Base-by-base conservation (phyloP, 106 monocot species). In the Phalaenopsis equestris region DNA sequence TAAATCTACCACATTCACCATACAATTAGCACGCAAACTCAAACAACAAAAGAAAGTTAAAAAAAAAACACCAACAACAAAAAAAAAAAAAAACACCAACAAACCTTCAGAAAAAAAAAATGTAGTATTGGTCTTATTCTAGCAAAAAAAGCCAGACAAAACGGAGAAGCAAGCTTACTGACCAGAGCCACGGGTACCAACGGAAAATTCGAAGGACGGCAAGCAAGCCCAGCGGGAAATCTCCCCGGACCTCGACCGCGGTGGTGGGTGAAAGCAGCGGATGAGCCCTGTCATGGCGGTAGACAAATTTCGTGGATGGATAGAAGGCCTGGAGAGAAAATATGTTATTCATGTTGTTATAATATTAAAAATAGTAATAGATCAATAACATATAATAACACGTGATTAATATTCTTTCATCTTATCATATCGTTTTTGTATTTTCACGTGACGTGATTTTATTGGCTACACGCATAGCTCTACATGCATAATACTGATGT, bases 241-340 rank as follows among this genome's bases (percentile, higher is more conserved):
- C 21, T 36, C 76, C 41, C 55, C 55, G 56, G 73, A 18, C 6
- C n/a, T 23, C 2, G 42, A 68, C 17, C 45, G 48, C 55, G 82
- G 58, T 42, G 86, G 76, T 42, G 89, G 65, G 49, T 77, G 67
- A 56, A 81, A 79, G 84, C 58, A 82, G 46, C 80, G 86, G 80
- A 86, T n/a, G 55, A 82, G 77, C 43, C 67, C 67, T 82, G 82
- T 79, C 89, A 89, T 89, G 67, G 46, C 64, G 41, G 74, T 21
- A 23, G 79, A 65, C 8, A 56, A 75, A 18, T 57, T 7, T 81
- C 46, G 58, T 45, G 61, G 76, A 65, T 65, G 30, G 41, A 38
- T 80, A 30, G 30, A 30, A 30, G 30, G 30, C 30, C 30, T 30
- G 30, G 30, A 30, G 30, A 30, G 30, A 30, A 30, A 30, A 30